Conservation (phyloP, 495 filamentous ascomycete genomes). For the Aspergillus avenaceus region DNA sequence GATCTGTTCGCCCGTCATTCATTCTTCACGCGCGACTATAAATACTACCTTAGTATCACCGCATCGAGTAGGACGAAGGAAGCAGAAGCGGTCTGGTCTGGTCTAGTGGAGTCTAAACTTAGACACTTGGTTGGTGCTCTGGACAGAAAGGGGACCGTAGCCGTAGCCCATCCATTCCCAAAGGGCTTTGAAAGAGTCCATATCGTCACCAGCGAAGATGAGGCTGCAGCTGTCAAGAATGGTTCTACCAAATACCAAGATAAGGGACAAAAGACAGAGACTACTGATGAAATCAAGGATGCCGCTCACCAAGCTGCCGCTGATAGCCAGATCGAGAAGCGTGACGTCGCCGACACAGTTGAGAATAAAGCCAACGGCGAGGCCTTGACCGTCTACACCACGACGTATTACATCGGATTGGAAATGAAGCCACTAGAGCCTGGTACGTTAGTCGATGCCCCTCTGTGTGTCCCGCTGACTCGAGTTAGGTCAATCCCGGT, state of each 20-base stretch:
- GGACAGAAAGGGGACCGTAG: constrained; percentile 68
- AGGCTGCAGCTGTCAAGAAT: constrained; percentile 64
- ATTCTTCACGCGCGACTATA: constrained; percentile 90
- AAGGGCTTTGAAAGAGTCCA: constrained; percentile 86
- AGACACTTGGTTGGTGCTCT: constrained; percentile 76
- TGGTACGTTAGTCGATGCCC: constrained; percentile 19
- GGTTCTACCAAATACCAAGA: constrained; percentile 68
- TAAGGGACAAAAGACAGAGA: constrained; percentile 55
- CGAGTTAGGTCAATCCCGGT: constrained; percentile 45
- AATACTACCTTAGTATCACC: constrained; percentile 88
- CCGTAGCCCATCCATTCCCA: constrained; percentile 84
- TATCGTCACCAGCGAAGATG: constrained; percentile 62
- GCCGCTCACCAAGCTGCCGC: constrained; percentile 48
- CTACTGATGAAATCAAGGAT: constrained; percentile 54
- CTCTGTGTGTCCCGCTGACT: constrained; percentile 19
- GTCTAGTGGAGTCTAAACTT: constrained; percentile 88
- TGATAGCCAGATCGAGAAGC: constrained; percentile 44
- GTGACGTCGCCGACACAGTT: constrained; percentile 33
- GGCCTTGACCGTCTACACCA: constrained; percentile 64
- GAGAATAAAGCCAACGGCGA: constrained; percentile 33
- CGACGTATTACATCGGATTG: constrained; percentile 84
- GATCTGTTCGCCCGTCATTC: constrained; percentile 82
- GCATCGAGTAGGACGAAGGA: constrained; percentile 83
- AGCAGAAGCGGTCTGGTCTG: constrained; percentile 81
- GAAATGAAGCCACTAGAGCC: constrained; percentile 48